A percentile compares a stretch with the other conserved stretches of the same genome.
phyloP scores from a whole-genome alignment of 768 basidiomycete species.

The Termitomyces sp. region DNA sequence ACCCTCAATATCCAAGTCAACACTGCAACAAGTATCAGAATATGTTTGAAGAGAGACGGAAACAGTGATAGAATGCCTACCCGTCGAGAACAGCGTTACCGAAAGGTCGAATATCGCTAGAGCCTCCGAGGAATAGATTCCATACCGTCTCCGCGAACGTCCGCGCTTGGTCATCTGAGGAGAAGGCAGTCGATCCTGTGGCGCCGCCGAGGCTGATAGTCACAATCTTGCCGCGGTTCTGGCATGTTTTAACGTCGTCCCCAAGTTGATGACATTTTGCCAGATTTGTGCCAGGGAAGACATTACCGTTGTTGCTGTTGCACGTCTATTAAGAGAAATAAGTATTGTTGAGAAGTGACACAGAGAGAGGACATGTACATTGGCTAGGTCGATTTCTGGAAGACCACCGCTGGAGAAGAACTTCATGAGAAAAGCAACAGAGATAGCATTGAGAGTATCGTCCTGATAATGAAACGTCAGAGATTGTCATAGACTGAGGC shows the following conservation, averaged over 20 bases:
- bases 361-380: conserved; percentile 33
- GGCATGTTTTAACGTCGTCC: conserved; percentile 56
- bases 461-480: conserved; percentile 32
- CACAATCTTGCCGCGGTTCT: conserved; percentile 54
- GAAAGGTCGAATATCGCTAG: conserved; percentile 56
- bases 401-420: conserved; percentile 59
- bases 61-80: conserved; percentile 30
- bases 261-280: conserved; percentile 56
- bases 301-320: conserved; percentile 44
- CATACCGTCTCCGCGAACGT: conserved; percentile 64
- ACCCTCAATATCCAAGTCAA: conserved; percentile 72
- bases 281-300: conserved; percentile 57
- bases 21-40: conserved; percentile 20
- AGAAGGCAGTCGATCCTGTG: conserved; percentile 53
- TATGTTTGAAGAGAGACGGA: not conserved
- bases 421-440: conserved; percentile 56
- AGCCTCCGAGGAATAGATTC: conserved; percentile 65
- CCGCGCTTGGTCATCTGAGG: conserved; percentile 47
- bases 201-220: conserved; percentile 58
- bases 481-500: not conserved
- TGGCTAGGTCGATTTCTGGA: conserved; percentile 67
- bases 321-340: conserved; percentile 40
- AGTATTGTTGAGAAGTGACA: not conserved
- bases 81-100: conserved; percentile 69
- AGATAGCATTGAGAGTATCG: conserved; percentile 59